Evolutionary conservation across 495 filamentous ascomycete species (phyloP).

Genomic region (Penicillium paradoxum): DNA sequence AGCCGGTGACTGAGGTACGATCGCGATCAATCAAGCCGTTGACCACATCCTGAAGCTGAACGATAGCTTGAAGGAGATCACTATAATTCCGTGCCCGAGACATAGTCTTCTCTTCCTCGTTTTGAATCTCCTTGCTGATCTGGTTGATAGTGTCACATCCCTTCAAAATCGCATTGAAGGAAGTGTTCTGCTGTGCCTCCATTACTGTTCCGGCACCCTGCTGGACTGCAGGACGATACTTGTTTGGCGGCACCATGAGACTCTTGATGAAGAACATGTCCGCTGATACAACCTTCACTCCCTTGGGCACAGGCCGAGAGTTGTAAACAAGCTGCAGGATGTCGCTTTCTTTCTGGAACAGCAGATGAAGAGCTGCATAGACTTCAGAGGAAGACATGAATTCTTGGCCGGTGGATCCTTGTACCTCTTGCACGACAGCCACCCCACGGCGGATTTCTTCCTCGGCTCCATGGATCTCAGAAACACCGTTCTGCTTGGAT

Average conservation of each 20-base stretch:
- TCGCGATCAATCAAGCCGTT: slow-evolving; percentile 87
- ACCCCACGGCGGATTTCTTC: slow-evolving; percentile 62
- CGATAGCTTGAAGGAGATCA: slow-evolving; percentile 67
- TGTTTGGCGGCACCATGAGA: slow-evolving; percentile 85
- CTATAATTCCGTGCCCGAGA: slow-evolving; percentile 47
- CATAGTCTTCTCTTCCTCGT: slow-evolving; percentile 35
- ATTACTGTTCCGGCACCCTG: slow-evolving; percentile 72
- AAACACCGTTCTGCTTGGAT: slow-evolving; percentile 29
- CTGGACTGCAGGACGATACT: slow-evolving; percentile 81
- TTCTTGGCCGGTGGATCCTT: slow-evolving; percentile 45
- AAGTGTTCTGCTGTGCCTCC: slow-evolving; percentile 78
- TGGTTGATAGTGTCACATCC: slow-evolving; percentile 64
- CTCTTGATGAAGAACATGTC: slow-evolving; percentile 92
- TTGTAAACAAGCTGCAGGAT: slow-evolving; percentile 78
- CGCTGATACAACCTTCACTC: slow-evolving; percentile 52
- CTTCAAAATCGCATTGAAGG: slow-evolving; percentile 75
- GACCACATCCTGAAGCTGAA: slow-evolving; percentile 79
- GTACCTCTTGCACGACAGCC: slow-evolving; percentile 29
- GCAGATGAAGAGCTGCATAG: slow-evolving; percentile 62
- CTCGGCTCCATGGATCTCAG: slow-evolving; percentile 50
- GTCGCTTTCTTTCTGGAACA: slow-evolving; percentile 84
- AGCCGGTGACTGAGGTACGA: slow-evolving; percentile 71
- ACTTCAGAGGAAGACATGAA: slow-evolving; percentile 75
- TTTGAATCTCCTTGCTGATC: slow-evolving; percentile 68
- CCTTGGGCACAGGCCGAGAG: slow-evolving; percentile 52